phyloP scores from a whole-genome alignment of 768 basidiomycete species.

The Amanita inopinata region DNA sequence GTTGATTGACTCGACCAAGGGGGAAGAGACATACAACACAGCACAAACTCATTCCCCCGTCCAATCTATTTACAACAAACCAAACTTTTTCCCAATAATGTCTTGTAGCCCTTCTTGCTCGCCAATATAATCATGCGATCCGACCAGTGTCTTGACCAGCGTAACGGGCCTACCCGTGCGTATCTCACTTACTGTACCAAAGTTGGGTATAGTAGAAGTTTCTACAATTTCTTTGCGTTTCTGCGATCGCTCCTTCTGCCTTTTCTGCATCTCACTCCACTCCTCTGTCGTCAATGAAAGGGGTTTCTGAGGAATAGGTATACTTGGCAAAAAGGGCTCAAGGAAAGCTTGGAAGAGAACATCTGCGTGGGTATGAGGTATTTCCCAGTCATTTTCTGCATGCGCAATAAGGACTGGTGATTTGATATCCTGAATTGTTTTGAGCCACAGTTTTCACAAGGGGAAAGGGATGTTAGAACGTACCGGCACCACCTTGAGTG shows the following conservation, averaged over 20 bases:
- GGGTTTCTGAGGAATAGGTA: conserved; percentile 20
- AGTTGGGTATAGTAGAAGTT: conserved; percentile 36
- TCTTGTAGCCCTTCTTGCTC: conserved; percentile 69
- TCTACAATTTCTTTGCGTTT: conserved; percentile 36
- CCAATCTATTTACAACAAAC: conserved; percentile 11
- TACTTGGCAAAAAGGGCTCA: conserved; percentile 48
- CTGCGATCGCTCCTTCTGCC: conserved; percentile 28
- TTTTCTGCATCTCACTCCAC: conserved; percentile 33
- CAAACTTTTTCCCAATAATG: conserved; percentile 35
- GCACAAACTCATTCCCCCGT: background rate
- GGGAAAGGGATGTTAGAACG: conserved; percentile 14
- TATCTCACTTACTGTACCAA: conserved; percentile 46
- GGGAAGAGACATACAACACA: background rate
- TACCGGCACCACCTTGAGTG: conserved; percentile 53
- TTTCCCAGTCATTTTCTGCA: conserved; percentile 71
- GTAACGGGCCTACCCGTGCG: conserved; percentile 37
- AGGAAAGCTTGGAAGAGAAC: conserved; percentile 66
- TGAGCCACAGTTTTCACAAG: conserved; percentile 11
- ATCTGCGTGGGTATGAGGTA: conserved; percentile 66
- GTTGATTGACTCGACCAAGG: too few relatives aligned
- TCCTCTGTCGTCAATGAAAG: conserved; percentile 23
- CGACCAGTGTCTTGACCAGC: conserved; percentile 51
- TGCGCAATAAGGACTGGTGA: conserved; percentile 68
- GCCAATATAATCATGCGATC: conserved; percentile 54
- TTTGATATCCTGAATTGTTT: conserved; percentile 46